These are phyloP conservation scores for Boletellus emodensis DNA, from an alignment of 768 basidiomycete species.

Conservation along the genomic window DNA sequence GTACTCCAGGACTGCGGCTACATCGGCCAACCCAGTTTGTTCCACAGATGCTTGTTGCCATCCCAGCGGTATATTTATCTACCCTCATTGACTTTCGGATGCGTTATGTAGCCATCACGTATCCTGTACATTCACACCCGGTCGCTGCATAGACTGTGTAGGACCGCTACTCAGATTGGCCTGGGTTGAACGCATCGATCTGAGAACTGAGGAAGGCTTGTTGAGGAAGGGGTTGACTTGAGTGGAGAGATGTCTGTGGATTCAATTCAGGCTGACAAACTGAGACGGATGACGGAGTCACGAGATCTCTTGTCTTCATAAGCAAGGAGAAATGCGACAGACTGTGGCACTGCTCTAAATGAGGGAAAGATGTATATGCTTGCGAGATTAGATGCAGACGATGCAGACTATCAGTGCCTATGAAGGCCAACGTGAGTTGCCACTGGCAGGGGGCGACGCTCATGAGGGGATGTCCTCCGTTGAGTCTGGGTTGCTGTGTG, in stretches of 20 bases:
- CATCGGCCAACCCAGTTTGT: no score
- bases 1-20: no score
- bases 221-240: slow-evolving; percentile 2
- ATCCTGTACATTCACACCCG: no score
- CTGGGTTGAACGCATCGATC: slow-evolving; percentile 1
- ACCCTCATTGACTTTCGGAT: no score
- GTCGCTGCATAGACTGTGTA: no score
- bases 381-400: slow-evolving; percentile 4
- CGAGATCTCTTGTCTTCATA: slow-evolving; percentile 9
- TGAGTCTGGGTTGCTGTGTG: slow-evolving; percentile 1
- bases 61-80: no score
- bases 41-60: no score
- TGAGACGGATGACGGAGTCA: slow-evolving; percentile 28
- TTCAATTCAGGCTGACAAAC: slow-evolving; percentile 26
- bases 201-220: slow-evolving; percentile 4
- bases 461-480: not conserved
- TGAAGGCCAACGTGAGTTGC: not conserved
- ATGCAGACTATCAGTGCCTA: slow-evolving; percentile 1
- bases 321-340: slow-evolving; percentile 3
- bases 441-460: not conserved
- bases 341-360: not conserved
- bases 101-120: no score
- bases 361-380: slow-evolving; percentile 5
- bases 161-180: no score
- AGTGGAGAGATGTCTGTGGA: slow-evolving; percentile 12